A percentile compares a stretch with the other conserved stretches of the same genome.
These are phyloP conservation scores for Tanacetum coccineum DNA, from an alignment of 129 eudicot species.

Conservation along the genomic window DNA sequence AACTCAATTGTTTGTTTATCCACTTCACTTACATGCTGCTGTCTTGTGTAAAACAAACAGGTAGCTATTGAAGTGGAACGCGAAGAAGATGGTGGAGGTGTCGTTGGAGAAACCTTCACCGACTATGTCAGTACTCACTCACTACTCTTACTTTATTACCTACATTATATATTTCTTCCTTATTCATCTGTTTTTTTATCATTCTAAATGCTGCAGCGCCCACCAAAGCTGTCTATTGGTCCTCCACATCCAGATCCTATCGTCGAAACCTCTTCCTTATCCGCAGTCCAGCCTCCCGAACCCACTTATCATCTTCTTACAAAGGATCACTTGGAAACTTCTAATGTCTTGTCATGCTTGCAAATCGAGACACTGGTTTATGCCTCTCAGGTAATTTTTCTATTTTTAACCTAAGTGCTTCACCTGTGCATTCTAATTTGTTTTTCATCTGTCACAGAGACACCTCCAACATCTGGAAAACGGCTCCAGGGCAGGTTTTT, in stretches of 20 bases:
- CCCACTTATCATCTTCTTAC: slow-evolving; percentile 83
- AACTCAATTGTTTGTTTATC: no score
- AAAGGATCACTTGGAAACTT: slow-evolving; percentile 68
- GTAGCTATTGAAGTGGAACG: slow-evolving; percentile 97
- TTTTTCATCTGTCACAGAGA: slow-evolving; percentile 52
- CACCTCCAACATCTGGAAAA: slow-evolving; percentile 85
- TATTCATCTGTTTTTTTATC: slow-evolving; percentile 4
- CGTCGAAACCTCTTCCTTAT: slow-evolving; percentile 95
- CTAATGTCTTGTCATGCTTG: slow-evolving; percentile 80
- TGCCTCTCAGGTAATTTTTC: slow-evolving; percentile 80
- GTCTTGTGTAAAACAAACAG: slow-evolving; percentile 11
- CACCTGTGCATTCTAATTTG: slow-evolving; percentile 8
- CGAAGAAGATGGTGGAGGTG: slow-evolving; percentile 97
- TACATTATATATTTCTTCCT: no score
- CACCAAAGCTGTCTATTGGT: slow-evolving; percentile 86
- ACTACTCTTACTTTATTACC: no score
- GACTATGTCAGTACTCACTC: slow-evolving; percentile 93
- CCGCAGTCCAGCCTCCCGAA: slow-evolving; percentile 99
- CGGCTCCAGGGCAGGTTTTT: slow-evolving; percentile 90
- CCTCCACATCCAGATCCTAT: slow-evolving; percentile 97
- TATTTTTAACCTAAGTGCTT: slow-evolving; percentile 1
- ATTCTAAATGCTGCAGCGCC: slow-evolving; percentile 54
- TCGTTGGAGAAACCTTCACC: slow-evolving; percentile 94
- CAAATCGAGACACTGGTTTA: slow-evolving; percentile 96
- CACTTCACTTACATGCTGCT: no score